Percentiles rank a stretch among this genome's conserved stretches.
Evolutionary conservation across 2,329 filamentous ascomycete genomes (phyloP).

Genomic region (Corynespora cassiicola): DNA sequence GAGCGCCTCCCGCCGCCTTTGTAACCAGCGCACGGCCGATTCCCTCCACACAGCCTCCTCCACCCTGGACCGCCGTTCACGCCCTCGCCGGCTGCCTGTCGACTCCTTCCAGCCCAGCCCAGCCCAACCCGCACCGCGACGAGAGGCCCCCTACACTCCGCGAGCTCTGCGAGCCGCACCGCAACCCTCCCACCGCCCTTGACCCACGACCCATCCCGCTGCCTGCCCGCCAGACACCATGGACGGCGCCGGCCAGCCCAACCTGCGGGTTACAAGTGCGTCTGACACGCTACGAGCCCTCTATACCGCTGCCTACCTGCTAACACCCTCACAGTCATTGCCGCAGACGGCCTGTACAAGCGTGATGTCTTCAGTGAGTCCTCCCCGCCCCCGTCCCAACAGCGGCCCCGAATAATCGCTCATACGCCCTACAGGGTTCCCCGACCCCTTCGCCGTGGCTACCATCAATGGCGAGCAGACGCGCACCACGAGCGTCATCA

Average conservation of each 20-base stretch:
- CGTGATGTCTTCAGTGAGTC: constrained; percentile 96
- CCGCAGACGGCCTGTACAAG: constrained; percentile 97
- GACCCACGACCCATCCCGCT: neutral
- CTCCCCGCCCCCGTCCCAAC: constrained; percentile 9
- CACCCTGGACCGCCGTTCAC: constrained; percentile 23
- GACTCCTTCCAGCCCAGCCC: constrained; percentile 6
- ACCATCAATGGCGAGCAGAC: constrained; percentile 98
- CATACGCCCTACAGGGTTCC: constrained; percentile 72
- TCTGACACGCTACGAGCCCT: no score
- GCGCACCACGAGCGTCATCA: constrained; percentile 95
- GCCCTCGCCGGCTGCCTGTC: constrained; percentile 21
- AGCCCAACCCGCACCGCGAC: constrained; percentile 7
- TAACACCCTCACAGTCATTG: constrained; percentile 76
- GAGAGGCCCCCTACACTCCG: constrained; percentile 12
- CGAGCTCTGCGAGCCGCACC: constrained; percentile 42
- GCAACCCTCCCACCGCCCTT: constrained; percentile 1
- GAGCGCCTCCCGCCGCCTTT: constrained; percentile 27
- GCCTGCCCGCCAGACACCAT: constrained; percentile 37
- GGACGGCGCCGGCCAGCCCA: constrained; percentile 66
- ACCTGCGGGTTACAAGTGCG: constrained; percentile 92
- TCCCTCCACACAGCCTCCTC: constrained; percentile 39
- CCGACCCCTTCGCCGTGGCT: constrained; percentile 96
- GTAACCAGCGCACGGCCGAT: constrained; percentile 29
- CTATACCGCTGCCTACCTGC: no score
- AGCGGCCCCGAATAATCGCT: constrained; percentile 25